These are phyloP conservation scores for Musa schizocarpa DNA, from an alignment of 176 grass and related monocot species.

Conservation along the genomic window DNA sequence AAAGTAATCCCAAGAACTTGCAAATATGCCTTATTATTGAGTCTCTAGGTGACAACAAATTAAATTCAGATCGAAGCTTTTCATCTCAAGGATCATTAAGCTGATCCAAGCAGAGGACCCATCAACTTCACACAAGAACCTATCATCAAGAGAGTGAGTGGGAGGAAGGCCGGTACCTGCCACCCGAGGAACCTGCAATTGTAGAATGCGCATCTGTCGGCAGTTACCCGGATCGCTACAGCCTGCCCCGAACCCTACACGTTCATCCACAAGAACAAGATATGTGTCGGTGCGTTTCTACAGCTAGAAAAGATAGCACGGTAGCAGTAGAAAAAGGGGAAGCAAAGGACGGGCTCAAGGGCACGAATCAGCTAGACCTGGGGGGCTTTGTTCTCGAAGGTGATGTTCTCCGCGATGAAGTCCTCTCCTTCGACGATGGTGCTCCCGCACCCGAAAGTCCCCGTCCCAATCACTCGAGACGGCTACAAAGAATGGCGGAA, in stretches of 20 bases:
- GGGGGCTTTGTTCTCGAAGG: conserved; percentile 85
- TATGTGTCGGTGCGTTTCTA: background rate
- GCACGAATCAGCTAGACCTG: conserved; percentile 34
- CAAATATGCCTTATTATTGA: too few species aligned
- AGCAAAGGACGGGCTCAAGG: background rate
- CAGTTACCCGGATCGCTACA: conserved; percentile 73
- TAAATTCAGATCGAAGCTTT: too few species aligned
- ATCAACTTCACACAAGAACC: background rate
- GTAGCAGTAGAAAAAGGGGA: conserved; percentile 10
- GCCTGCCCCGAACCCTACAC: conserved; percentile 83
- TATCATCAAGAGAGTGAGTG: conserved; percentile 10
- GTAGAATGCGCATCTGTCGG: conserved; percentile 89
- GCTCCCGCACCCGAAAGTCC: conserved; percentile 84
- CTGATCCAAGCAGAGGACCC: background rate
- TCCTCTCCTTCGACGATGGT: conserved; percentile 81
- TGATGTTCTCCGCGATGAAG: conserved; percentile 93
- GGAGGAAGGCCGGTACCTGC: conserved; percentile 39
- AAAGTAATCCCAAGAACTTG: too few species aligned
- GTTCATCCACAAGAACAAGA: background rate
- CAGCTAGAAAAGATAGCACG: background rate
- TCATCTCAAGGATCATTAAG: too few species aligned
- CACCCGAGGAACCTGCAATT: conserved; percentile 91
- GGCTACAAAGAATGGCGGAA: conserved; percentile 24
- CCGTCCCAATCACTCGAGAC: conserved; percentile 78
- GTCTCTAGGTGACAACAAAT: too few species aligned